phyloP scores from a whole-genome alignment of 1,284 basidiomycete genomes.

The Exsudoporus floridanus region DNA sequence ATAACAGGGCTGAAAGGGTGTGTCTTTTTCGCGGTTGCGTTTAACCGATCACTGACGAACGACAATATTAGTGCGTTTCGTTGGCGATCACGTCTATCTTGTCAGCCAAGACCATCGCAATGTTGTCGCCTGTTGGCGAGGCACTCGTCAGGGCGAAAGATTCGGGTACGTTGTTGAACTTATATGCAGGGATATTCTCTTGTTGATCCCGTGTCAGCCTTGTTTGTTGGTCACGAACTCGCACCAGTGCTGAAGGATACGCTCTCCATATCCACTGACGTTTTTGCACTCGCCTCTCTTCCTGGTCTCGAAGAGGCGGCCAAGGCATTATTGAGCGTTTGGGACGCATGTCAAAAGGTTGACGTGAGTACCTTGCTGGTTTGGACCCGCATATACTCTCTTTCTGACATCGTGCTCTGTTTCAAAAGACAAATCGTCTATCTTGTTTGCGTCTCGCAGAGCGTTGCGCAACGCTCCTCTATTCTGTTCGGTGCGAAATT shows the following conservation, averaged over 20 bases:
- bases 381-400: not conserved
- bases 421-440: constrained; percentile 52
- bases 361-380: constrained; percentile 48
- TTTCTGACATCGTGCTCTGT: not conserved
- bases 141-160: constrained; percentile 21
- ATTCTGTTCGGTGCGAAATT: constrained; percentile 47
- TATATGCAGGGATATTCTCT: not conserved
- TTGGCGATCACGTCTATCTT: constrained; percentile 33
- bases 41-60: not conserved
- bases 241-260: constrained; percentile 26
- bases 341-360: constrained; percentile 58
- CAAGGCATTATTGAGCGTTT: constrained; percentile 53
- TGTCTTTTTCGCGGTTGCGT: not conserved
- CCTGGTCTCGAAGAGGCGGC: constrained; percentile 56
- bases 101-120: constrained; percentile 16
- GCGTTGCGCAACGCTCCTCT: constrained; percentile 51
- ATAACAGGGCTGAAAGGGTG: constrained; percentile 23
- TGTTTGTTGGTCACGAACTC: constrained; percentile 23
- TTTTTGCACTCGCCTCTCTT: constrained; percentile 56
- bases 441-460: constrained; percentile 51
- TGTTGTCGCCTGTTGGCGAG: constrained; percentile 28
- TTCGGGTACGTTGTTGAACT: constrained; percentile 18
- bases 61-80: constrained; percentile 23
- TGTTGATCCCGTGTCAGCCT: constrained; percentile 12
- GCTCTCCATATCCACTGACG: constrained; percentile 35